Base-by-base conservation (phyloP, 345 rosid species). In the Eutrema heterophyllum region DNA sequence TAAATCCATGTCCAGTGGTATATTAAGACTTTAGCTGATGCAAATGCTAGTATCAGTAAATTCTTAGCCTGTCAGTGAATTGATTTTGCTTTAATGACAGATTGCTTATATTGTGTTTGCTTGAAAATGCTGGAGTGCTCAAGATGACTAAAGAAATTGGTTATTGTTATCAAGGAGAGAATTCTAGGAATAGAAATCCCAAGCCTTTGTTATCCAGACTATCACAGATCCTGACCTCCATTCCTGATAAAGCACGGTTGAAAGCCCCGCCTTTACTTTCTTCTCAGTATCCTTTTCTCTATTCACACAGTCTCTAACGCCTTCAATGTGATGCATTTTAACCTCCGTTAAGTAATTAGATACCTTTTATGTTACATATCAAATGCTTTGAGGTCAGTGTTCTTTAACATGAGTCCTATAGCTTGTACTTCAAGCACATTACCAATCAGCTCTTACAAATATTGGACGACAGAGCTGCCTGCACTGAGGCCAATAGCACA, bases 181-280 rank as follows among this genome's bases (percentile, higher is more conserved):
- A 64, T 72, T 68, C 70, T 58, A 38, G 27, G 49, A 75, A 49
- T 49, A 77, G 71, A 70, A 81, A 64, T 62, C 63, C 77, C 65
- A 84, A 70, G 77, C 64, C 86, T 60, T 76, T 70, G 64, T 66
- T 86, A 38, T 82, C 87, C 43, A 85, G 83, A 83, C 82, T 86
- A 72, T 89, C 88, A 30, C 97, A 92, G 82, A 80, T 88, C 74
- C 72, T 92, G 70, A 79, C 93, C 49, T 95, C 96, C 48, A 78
- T 92, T 77, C 99, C 99, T 70, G 99, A 95, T 81, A 92, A 90
- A 88, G 89, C 87, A 83, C 88, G 84, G 15, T 62, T 79, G 33
- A 80, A 70, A 84, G 87, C 91, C 8, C 78, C 84, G 7, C 70
- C 88, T 59, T 68, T 87, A 51, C 87, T 94, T 58, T 85, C 93